Percentiles rank a stretch among this genome's conserved stretches.
These are phyloP conservation scores for Blastomyces parvus DNA, from an alignment of 2,329 filamentous ascomycete genomes.

Conservation along the genomic window DNA sequence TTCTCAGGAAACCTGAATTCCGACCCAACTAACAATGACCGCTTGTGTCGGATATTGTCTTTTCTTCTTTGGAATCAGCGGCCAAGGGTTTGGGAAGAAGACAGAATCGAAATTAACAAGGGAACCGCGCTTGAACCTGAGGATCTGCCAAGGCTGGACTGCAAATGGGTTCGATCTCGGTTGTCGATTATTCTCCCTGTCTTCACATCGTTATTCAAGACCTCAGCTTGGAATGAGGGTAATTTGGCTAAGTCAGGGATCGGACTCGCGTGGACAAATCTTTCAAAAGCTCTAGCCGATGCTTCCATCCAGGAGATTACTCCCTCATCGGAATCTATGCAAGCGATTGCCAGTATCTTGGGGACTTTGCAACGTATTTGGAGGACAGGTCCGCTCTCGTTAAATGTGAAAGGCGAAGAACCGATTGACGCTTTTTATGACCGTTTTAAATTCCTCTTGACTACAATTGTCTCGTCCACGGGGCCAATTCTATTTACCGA, in stretches of 20 bases:
- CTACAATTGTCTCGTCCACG: conserved; percentile 42
- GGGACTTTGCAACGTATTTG: conserved; percentile 62
- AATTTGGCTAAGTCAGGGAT: conserved; percentile 36
- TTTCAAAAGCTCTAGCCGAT: conserved; percentile 52
- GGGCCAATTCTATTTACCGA: conserved; percentile 43
- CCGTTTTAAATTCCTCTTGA: conserved; percentile 44
- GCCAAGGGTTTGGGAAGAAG: conserved; percentile 61
- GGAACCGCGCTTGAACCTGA: conserved; percentile 55
- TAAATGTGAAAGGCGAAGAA: conserved; percentile 24
- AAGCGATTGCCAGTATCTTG: conserved; percentile 64
- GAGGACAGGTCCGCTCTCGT: conserved; percentile 44
- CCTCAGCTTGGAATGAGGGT: conserved; percentile 41
- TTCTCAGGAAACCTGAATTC: conserved; percentile 48
- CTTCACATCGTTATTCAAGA: conserved; percentile 45
- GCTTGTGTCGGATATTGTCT: conserved; percentile 61
- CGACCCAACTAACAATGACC: conserved; percentile 44
- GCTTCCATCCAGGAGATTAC: conserved; percentile 77
- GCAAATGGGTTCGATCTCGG: conserved; percentile 76
- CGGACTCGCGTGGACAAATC: conserved; percentile 52
- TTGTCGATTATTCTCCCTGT: conserved; percentile 55
- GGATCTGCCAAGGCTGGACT: conserved; percentile 76
- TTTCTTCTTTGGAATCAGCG: conserved; percentile 50
- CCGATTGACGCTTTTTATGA: conserved; percentile 35
- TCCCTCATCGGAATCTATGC: conserved; percentile 70
- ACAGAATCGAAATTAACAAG: conserved; percentile 24